Base-by-base conservation (phyloP, 306 rosid genomes). In the Cicer yamashitae region DNA sequence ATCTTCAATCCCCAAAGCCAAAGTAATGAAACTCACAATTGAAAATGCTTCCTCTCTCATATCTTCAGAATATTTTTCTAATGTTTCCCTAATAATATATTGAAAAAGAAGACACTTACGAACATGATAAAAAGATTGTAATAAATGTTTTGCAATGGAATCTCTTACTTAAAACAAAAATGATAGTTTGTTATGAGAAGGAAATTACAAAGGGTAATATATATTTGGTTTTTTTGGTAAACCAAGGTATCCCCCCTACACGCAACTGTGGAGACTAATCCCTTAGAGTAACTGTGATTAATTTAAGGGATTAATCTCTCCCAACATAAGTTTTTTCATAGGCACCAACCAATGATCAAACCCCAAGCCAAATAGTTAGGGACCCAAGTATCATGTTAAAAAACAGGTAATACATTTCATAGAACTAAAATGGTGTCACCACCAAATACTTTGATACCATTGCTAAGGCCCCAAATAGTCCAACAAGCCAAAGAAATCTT, bases 11-110 rank as follows among this genome's bases (percentile, higher is more conserved):
- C 80, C 86, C 66, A 86, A 59, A 43, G 85, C 70, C 84, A 78
- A 7, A 5, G 78, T 61, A n/a, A 86, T 83, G 82, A 83, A 86
- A 70, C 67, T 75, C 70, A 86, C 56, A 7, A 83, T 61, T 30
- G 87, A 81, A 70, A 54, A 44, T 70, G 87, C 30, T 20, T 20
- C 30, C 22, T 75, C 71, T 65, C 77, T 83, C 74, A 75, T 78
- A 1, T 60, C 84, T 83, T 86, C 89, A 39, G 82, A 70, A 75
- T 86, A 86, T 75, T 61, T 78, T 60, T 71, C 75, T 58, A 83
- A 15, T 67, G 85, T 60, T 83, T 83, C 85, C 79, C 86, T 86
- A 66, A 70, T 69, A 20, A 67, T 20, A 60, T 73, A 43, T 46
- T 62, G 20, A 62, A 69, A 41, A 54, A 34, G 7, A 53, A 39